A percentile compares a stretch with the other conserved stretches of the same genome.
Evolutionary conservation across 179 eudicot species (phyloP).

Genomic region (Spinacia oleracea): DNA sequence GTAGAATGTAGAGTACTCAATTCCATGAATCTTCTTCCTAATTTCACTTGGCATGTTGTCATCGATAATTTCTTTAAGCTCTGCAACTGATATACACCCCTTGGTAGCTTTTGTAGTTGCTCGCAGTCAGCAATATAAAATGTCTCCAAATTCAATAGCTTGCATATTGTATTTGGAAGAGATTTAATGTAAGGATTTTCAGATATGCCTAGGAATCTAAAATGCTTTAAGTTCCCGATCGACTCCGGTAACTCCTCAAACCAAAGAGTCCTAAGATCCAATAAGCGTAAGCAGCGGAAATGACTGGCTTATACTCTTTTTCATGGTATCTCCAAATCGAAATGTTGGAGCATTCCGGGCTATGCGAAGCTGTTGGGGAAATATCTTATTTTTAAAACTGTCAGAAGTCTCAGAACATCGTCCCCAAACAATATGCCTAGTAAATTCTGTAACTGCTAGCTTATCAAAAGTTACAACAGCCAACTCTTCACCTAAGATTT

Average conservation of each 20-base stretch:
- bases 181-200: constrained; percentile 25
- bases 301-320: constrained; percentile 18
- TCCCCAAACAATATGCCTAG: constrained; percentile 35
- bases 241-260: constrained; percentile 43
- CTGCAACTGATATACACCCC: constrained; percentile 30
- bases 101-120: constrained; percentile 37
- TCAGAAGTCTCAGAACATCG: no score
- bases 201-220: constrained; percentile 39
- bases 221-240: constrained; percentile 42
- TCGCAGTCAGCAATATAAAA: constrained; percentile 36
- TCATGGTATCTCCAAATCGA: constrained; percentile 10
- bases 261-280: constrained; percentile 21
- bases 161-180: no score
- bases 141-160: constrained; percentile 42
- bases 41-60: constrained; percentile 17
- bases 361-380: constrained; percentile 18
- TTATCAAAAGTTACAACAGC: constrained; percentile 19
- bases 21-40: background rate
- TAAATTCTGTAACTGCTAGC: constrained; percentile 9
- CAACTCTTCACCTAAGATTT: constrained; percentile 35
- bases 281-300: constrained; percentile 34
- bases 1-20: constrained; percentile 29
- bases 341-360: constrained; percentile 36
- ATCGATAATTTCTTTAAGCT: no score
- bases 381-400: no score